Base-by-base conservation (phyloP, 202 grass and related monocot species). In the Zizania palustris region DNA sequence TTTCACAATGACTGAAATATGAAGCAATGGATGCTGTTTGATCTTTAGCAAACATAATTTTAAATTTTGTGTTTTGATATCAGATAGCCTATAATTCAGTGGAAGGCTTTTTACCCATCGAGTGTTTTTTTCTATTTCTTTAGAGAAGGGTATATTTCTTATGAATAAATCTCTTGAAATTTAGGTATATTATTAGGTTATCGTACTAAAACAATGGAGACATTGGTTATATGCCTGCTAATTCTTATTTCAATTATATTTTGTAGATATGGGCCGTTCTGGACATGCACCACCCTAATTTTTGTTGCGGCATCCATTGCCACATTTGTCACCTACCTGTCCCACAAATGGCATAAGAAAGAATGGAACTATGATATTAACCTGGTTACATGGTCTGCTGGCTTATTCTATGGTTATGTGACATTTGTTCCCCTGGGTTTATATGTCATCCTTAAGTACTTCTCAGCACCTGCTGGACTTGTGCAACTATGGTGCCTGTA, bases 301-400 rank as follows among this genome's bases (percentile, higher is more conserved):
- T 96, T 96, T 57, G 92, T 92, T 60, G 96, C 96, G 42, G 92
- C 92, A 49, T 87, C 96, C 35, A 99, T 99, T 80, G 96, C 91
- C 40, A 93, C 96, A 64, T 99, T 99, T 83, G 92, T 99, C 45
- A 92, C 89, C 21, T 99, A 99, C 67, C 76, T 99, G 35, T 93
- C 92, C 5, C 96, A 86, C 87, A 95, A 93, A 82, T 95, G 91
- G 92, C 85, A 99, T 72, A 88, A 93, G 63, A 95, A 95, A 82
- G 96, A 95, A 12, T 99, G 92, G 92, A 92, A 77, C 67, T 99
- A 99, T 71, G 96, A 99, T 69, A 95, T 99, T 77, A 99, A 99
- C 60, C 75, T 99, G 89, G 96, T 99, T 41, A 95, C 89, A 56
- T 99, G 96, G 96, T 99, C 96, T 72, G 91, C 91, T 77, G 96